phyloP scores from a whole-genome alignment of 148 eudicot species.

The Arbutus unedo region DNA sequence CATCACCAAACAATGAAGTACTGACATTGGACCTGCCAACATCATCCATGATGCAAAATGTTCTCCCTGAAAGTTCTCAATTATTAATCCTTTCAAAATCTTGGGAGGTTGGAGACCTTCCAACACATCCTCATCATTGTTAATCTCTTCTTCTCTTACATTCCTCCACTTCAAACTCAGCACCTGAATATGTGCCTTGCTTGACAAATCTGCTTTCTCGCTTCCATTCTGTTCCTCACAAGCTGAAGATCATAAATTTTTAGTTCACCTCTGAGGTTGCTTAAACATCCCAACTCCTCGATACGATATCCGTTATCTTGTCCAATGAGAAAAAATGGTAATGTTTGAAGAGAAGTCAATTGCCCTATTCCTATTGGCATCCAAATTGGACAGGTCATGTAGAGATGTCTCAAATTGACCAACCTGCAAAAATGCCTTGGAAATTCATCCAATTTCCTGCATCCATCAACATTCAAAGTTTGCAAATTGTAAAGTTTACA shows the following conservation, averaged over 20 bases:
- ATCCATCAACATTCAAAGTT: background rate
- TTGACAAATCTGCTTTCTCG: background rate
- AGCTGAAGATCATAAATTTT: background rate
- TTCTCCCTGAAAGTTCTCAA: background rate
- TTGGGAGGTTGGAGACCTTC: background rate
- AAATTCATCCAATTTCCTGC: background rate
- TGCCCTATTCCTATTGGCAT: background rate
- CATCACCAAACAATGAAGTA: background rate
- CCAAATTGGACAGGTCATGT: too few relatives aligned
- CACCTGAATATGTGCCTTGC: background rate
- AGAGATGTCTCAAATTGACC: slow-evolving; percentile 15
- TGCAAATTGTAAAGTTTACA: slow-evolving; percentile 13
- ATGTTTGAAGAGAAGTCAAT: background rate
- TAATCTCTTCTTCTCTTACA: background rate
- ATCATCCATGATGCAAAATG: background rate
- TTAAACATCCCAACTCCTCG: background rate
- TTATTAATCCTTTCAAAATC: background rate
- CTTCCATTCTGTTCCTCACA: background rate
- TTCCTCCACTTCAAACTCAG: background rate
- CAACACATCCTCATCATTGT: background rate
- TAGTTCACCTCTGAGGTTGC: background rate
- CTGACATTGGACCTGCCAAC: background rate
- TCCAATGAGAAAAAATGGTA: slow-evolving; percentile 3
- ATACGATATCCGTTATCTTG: slow-evolving; percentile 3
- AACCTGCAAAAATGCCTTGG: background rate